Evolutionary conservation across 768 basidiomycete species (phyloP).

Genomic region (Boletus reticulatus): DNA sequence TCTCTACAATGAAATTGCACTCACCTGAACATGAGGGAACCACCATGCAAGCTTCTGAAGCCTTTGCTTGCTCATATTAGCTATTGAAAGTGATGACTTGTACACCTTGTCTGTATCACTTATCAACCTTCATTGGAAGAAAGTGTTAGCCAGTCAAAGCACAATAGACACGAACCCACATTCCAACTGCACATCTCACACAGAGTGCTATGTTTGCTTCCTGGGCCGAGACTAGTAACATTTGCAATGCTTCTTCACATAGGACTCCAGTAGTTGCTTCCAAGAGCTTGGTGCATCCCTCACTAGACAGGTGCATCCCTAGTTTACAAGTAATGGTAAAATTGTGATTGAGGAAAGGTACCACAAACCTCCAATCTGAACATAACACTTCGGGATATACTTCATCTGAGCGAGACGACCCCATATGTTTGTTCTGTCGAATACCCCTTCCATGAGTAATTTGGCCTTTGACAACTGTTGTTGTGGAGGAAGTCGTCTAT

Average conservation of each 20-base stretch:
- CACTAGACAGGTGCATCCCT: neutral
- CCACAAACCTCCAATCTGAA: neutral
- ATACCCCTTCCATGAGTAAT: neutral
- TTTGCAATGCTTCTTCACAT: neutral
- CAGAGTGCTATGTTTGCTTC: constrained; percentile 4
- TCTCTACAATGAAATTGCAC: no score
- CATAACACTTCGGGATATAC: neutral
- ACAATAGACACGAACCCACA: neutral
- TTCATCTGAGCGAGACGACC: neutral
- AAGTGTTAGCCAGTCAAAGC: neutral
- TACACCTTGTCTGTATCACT: no score
- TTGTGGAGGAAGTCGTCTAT: neutral
- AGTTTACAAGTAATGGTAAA: neutral
- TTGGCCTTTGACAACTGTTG: neutral
- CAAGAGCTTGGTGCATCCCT: neutral
- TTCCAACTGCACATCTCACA: constrained; percentile 1
- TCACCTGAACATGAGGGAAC: no score
- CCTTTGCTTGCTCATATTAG: no score
- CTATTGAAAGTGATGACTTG: no score
- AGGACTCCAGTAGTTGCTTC: neutral
- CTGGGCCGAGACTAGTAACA: constrained; percentile 7
- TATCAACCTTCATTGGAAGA: neutral
- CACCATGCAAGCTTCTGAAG: no score
- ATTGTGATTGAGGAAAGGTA: neutral
- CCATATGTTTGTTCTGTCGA: neutral